Evolutionary conservation across 2,329 filamentous ascomycete genomes (phyloP).

Genomic region (Pseudogymnoascus sp.): DNA sequence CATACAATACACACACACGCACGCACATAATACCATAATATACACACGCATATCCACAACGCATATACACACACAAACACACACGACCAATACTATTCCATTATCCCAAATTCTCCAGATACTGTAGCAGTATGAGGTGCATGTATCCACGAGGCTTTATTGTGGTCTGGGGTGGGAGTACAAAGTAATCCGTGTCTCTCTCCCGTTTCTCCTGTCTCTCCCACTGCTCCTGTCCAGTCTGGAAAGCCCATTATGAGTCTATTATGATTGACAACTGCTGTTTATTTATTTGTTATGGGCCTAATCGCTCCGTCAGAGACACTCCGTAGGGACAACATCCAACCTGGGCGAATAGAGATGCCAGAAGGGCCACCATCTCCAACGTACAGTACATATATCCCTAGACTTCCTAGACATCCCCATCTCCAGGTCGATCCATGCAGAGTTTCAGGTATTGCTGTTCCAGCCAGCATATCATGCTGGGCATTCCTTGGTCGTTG

Average conservation of each 20-base stretch:
- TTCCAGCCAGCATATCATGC: conserved; percentile 9
- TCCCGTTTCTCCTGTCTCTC: background rate
- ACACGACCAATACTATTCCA: background rate
- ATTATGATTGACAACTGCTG: background rate
- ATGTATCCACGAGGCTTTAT: conserved; percentile 6
- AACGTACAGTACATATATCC: conserved; percentile 23
- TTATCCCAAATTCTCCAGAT: background rate
- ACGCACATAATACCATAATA: background rate
- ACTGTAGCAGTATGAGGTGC: background rate
- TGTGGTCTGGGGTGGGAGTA: background rate
- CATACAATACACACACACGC: background rate
- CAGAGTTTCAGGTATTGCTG: conserved; percentile 9
- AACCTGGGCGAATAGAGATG: background rate
- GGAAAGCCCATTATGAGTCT: background rate
- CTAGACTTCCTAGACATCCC: conserved; percentile 12
- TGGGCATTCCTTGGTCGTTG: conserved; percentile 7
- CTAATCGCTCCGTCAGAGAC: background rate
- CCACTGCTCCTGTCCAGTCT: background rate
- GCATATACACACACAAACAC: background rate
- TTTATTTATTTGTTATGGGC: background rate
- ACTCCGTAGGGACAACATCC: background rate
- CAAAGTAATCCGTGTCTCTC: background rate
- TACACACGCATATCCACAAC: too few relatives aligned
- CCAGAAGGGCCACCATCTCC: conserved; percentile 15
- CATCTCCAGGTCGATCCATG: conserved; percentile 20